Evolutionary conservation across 805 yeast species (phyloP).

Genomic region (Candida coquimbonensis): DNA sequence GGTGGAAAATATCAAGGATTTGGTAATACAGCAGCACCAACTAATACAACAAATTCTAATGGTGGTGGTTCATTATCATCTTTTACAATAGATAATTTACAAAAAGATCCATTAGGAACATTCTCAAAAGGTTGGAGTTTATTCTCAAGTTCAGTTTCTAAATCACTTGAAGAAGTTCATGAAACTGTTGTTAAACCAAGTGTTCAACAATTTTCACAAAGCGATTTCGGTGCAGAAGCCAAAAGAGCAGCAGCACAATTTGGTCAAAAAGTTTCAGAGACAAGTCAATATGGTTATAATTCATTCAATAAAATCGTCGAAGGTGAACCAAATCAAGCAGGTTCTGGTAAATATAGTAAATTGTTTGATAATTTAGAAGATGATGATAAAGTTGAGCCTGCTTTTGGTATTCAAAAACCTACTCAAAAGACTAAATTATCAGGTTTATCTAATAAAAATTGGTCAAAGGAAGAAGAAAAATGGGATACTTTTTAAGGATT

Average conservation of each 20-base stretch:
- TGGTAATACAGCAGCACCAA: constrained; percentile 69
- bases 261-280: constrained; percentile 89
- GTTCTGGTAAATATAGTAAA: constrained; percentile 36
- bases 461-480: constrained; percentile 46
- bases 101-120: constrained; percentile 85
- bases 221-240: constrained; percentile 77
- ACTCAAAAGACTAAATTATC: constrained; percentile 49
- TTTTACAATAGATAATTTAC: constrained; percentile 62
- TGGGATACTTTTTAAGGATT: constrained; percentile 58
- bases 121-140: constrained; percentile 91
- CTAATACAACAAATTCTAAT: constrained; percentile 8
- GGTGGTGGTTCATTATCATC: constrained; percentile 40
- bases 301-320: constrained; percentile 42
- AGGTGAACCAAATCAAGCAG: constrained; percentile 27
- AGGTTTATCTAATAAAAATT: constrained; percentile 38
- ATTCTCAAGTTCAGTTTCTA: constrained; percentile 77
- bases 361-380: constrained; percentile 48
- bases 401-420: constrained; percentile 62
- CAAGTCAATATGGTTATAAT: constrained; percentile 69
- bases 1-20: constrained; percentile 93
- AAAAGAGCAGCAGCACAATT: constrained; percentile 93
- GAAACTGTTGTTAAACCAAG: constrained; percentile 91
- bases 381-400: constrained; percentile 43
- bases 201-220: constrained; percentile 67
- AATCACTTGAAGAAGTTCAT: constrained; percentile 78